phyloP scores from a whole-genome alignment of 192 early-diverging fungal species.

The Coemansia sp. region DNA sequence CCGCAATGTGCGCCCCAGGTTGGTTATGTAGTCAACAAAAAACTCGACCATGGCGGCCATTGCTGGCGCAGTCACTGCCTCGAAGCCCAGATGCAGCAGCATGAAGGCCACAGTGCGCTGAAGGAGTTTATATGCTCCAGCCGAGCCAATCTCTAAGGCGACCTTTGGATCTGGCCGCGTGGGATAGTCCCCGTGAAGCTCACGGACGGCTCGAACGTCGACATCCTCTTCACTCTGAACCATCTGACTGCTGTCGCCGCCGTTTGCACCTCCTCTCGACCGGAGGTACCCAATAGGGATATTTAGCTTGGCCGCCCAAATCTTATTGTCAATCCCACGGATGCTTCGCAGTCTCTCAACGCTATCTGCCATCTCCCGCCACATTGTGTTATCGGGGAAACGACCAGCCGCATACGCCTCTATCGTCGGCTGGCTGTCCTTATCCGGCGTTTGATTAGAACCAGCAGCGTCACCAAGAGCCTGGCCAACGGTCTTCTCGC shows the following conservation, averaged over 20 bases:
- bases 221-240: constrained; percentile 12
- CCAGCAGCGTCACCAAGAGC: not conserved
- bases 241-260: not conserved
- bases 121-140: constrained; percentile 61
- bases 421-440: constrained; percentile 15
- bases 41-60: constrained; percentile 76
- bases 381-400: constrained; percentile 50
- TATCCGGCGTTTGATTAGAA: not conserved
- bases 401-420: constrained; percentile 47
- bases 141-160: constrained; percentile 59
- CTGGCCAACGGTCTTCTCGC: constrained; percentile 30
- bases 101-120: constrained; percentile 65
- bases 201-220: constrained; percentile 41
- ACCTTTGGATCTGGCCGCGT: constrained; percentile 43
- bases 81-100: constrained; percentile 87
- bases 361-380: constrained; percentile 55
- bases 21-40: constrained; percentile 75
- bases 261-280: not conserved
- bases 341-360: constrained; percentile 57
- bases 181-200: constrained; percentile 26
- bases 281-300: constrained; percentile 34
- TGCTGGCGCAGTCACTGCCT: constrained; percentile 67
- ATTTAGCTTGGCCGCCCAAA: constrained; percentile 59
- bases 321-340: constrained; percentile 62
- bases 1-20: constrained; percentile 79